Evolutionary conservation across 2,329 filamentous ascomycete genomes (phyloP).

Genomic region (Truncatella angustata): DNA sequence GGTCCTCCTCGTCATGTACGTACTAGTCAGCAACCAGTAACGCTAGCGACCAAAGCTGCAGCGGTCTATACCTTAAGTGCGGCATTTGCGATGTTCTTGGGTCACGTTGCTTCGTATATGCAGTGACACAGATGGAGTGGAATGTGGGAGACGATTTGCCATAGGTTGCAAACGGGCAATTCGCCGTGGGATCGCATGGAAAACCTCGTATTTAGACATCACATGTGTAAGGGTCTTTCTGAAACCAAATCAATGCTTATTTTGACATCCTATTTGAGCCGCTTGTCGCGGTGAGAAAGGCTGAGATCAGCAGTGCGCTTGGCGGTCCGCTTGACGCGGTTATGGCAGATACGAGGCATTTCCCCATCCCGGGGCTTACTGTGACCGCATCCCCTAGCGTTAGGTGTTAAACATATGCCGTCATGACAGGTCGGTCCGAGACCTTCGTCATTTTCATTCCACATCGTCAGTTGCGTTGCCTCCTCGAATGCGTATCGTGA

Average conservation of each 20-base stretch:
- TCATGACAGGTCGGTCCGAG: constrained; percentile 2
- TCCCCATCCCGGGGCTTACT: not conserved
- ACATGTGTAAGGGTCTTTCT: not conserved
- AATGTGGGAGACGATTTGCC: not conserved
- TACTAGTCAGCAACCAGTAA: no score
- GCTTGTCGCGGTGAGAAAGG: not conserved
- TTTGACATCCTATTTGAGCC: not conserved
- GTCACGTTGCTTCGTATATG: constrained; percentile 1
- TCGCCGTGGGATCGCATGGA: not conserved
- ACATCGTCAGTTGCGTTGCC: not conserved
- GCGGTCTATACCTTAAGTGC: no score
- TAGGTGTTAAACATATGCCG: constrained; percentile 6
- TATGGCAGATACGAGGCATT: not conserved
- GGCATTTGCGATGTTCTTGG: not conserved
- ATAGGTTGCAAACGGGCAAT: not conserved
- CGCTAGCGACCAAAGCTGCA: no score
- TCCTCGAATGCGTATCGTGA: not conserved
- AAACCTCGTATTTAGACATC: constrained; percentile 5
- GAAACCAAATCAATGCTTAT: constrained; percentile 1
- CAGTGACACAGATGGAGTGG: no score
- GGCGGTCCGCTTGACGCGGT: not conserved
- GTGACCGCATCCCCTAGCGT: no score
- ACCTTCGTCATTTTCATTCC: not conserved
- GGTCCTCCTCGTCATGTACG: no score
- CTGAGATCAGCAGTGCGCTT: not conserved